Base-by-base conservation (phyloP, 2,329 filamentous ascomycete genomes). In the Phialophora tarda region DNA sequence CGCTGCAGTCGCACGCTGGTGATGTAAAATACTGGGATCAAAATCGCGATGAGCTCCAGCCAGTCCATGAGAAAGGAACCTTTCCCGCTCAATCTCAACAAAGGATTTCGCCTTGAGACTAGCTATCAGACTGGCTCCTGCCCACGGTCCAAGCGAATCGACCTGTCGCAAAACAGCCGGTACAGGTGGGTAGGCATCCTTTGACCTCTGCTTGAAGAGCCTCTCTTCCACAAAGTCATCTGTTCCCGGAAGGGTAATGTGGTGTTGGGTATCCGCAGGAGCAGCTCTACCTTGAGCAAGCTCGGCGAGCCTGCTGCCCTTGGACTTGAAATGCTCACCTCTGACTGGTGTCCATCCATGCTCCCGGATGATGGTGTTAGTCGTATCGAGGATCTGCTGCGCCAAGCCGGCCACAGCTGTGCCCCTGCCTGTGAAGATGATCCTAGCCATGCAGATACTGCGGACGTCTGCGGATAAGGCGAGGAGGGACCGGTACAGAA, bases 371-470 rank as follows among this genome's bases (percentile, higher is more conserved):
- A 97, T 80, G 0, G 80, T 78, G 3, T 85, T 84, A 0, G 98
- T 79, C 73, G 98, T 93, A 64, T 90, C 85, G 34, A 97, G 79
- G 44, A 97, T 84, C 28, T 94, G 87, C 26, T 85, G 83, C 71
- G 91, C 92, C 28, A 99, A 80, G 0, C 95, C 95, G 0, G 93
- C 85, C 8, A 97, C 88, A 28, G 85, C 85, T 5, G 92, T 88
- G 56, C 90, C 90, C 1, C 92, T 92, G 34, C 95, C 95, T 0
- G 89, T 90, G 74, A 99, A 91, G 17, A 97, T 82, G 54, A 98
- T 91, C 47, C 94, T 90, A 1, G 93, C 89, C 88, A 97, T 95
- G 77, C 94, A 97, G 4, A 89, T 80, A 0, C 91, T 89, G 26
- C 95, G 88, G 3, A 93, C 88, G 77, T 99, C 95, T 3, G 94